Evolutionary conservation across 2,329 filamentous ascomycete species (phyloP).

Genomic region (Aureobasidium sp.): DNA sequence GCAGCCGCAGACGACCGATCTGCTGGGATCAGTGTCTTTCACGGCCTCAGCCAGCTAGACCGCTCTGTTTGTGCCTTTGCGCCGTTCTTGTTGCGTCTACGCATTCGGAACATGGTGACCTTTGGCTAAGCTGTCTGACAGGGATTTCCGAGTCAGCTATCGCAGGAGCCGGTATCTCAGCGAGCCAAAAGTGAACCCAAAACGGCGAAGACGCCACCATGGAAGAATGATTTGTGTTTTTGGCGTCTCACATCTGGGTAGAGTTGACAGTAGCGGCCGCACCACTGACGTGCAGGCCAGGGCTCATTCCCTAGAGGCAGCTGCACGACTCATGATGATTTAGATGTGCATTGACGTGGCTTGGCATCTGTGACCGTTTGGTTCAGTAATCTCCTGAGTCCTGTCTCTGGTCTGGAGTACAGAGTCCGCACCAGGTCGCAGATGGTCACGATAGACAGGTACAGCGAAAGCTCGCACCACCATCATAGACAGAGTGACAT

Average conservation of each 20-base stretch:
- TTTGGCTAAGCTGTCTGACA: constrained; percentile 2
- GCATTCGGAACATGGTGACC: neutral
- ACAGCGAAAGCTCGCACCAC: neutral
- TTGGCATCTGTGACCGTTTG: constrained; percentile 3
- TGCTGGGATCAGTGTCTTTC: neutral
- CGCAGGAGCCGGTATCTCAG: neutral
- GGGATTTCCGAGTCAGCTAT: constrained; percentile 1
- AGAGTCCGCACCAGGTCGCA: neutral
- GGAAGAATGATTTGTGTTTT: constrained; percentile 16
- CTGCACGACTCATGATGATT: constrained; percentile 14
- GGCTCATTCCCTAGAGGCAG: neutral
- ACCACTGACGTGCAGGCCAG: constrained; percentile 14
- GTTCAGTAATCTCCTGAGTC: constrained; percentile 3
- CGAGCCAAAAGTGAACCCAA: constrained; percentile 11
- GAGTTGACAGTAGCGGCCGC: constrained; percentile 14
- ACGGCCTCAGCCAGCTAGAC: neutral
- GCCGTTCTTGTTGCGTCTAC: neutral
- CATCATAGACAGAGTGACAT: neutral
- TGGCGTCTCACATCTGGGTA: constrained; percentile 1
- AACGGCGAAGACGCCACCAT: constrained; percentile 11
- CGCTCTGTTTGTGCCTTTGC: neutral
- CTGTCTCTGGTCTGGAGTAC: neutral
- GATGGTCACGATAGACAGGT: neutral
- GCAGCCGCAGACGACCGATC: constrained; percentile 4
- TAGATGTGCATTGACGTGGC: neutral